Evolutionary conservation across 306 rosid species (phyloP).

Genomic region (Medicago truncatula): DNA sequence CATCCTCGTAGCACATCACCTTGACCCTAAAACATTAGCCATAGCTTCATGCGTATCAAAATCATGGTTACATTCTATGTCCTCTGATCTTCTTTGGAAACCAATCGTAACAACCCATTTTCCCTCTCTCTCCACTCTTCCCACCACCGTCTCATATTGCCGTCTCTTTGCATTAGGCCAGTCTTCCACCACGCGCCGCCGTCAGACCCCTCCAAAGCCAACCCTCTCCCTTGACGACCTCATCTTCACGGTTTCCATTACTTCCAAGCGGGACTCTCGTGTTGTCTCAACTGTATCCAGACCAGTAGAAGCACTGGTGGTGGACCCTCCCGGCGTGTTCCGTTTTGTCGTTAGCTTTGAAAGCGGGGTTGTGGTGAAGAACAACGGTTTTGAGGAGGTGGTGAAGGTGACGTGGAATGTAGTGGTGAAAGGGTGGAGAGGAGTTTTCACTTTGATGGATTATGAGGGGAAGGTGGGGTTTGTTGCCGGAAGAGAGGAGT

Average conservation of each 20-base stretch:
- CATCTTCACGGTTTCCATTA: slow-evolving; percentile 49
- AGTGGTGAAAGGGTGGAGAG: slow-evolving; percentile 67
- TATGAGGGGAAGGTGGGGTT: slow-evolving; percentile 51
- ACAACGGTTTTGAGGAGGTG: slow-evolving; percentile 36
- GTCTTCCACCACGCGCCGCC: slow-evolving; percentile 45
- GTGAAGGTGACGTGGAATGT: slow-evolving; percentile 70
- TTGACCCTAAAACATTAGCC: slow-evolving; percentile 70
- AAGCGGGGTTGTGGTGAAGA: neutral
- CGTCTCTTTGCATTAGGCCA: slow-evolving; percentile 56
- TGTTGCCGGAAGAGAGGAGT: slow-evolving; percentile 44
- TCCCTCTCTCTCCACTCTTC: slow-evolving; percentile 54
- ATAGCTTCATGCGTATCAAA: slow-evolving; percentile 65
- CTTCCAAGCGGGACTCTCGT: neutral
- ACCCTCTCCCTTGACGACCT: slow-evolving; percentile 51
- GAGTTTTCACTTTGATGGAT: slow-evolving; percentile 64
- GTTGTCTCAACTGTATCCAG: neutral
- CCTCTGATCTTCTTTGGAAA: slow-evolving; percentile 67
- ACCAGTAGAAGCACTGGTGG: slow-evolving; percentile 10
- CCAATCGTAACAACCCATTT: slow-evolving; percentile 55
- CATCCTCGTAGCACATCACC: slow-evolving; percentile 52
- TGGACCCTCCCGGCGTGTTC: slow-evolving; percentile 49
- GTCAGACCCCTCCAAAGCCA: slow-evolving; percentile 40
- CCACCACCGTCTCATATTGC: slow-evolving; percentile 38
- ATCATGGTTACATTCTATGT: slow-evolving; percentile 61
- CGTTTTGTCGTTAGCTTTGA: slow-evolving; percentile 39